Evolutionary conservation across 2,329 filamentous ascomycete genomes (phyloP), one percentile per base, ranked within the genome.

Genomic region (Madurella mycetomatis): DNA sequence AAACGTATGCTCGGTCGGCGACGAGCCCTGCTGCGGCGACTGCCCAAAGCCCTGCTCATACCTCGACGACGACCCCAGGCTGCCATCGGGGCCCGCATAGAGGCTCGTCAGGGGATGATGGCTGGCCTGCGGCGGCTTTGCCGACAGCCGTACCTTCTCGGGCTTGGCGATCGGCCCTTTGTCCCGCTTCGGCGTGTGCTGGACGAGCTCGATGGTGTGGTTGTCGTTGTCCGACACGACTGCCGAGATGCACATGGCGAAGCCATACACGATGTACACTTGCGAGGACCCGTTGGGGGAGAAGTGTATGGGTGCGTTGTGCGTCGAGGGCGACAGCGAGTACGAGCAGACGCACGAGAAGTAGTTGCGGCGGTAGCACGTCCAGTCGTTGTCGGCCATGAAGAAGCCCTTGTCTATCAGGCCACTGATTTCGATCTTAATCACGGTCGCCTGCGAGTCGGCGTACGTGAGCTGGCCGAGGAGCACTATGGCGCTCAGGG

Each of bases 361-460:
- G 71, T 96, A 96, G 69, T 96, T 96, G 42, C 92, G 81, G 34
- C 91, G 81, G 68, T 96, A 96, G 72, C 91, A 95, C 0, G 91
- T 96, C 90, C 90, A 96, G 63, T 92, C 89, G 16, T 82, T 79
- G 52, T 95, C 91, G 3, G 80, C 81, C 37, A 85, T 75, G 67
- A 96, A 95, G 72, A 95, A 95, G 0, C 91, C 91, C 64, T 95
- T 95, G 69, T 95, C 89, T 56, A 95, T 90, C 64, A 84, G 86
- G 37, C 88, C 89, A 31, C 85, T 79, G 59, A 96, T 88, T 13
- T 88, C 86, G 17, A 88, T 79, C 59, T 84, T 85, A 60, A 94
- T 78, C 1, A 76, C 73, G 2, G 74, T 67, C 7, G 65, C 69
- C 47, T 72, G 66, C 2, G 76, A 74, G 46, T 88, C 80, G 3